Evolutionary conservation across 2,329 filamentous ascomycete species (phyloP).

Genomic region (Ophiostoma angusticollis): DNA sequence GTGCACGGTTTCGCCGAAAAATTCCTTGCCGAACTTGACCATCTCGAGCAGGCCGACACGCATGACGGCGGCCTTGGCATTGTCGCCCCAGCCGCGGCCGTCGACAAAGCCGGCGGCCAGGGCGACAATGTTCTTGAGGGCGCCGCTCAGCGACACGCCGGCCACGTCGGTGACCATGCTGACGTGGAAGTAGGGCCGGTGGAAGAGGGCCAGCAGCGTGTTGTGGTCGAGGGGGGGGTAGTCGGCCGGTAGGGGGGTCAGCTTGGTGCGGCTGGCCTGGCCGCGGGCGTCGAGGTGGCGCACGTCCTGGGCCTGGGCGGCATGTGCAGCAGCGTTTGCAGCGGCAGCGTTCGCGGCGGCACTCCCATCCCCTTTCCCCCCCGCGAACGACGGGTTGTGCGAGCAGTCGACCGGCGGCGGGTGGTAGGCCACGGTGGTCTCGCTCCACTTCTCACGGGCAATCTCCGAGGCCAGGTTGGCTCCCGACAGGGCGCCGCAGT

Average conservation of each 20-base stretch:
- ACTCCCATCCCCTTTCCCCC: slow-evolving; percentile 30
- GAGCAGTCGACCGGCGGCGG: slow-evolving; percentile 75
- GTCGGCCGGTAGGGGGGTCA: slow-evolving; percentile 64
- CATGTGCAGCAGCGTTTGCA: slow-evolving; percentile 19
- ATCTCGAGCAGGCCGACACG: slow-evolving; percentile 90
- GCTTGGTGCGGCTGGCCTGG: slow-evolving; percentile 51
- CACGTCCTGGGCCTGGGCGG: slow-evolving; percentile 24
- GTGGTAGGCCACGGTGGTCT: slow-evolving; percentile 94
- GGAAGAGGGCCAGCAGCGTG: slow-evolving; percentile 76
- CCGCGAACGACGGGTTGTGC: slow-evolving; percentile 52
- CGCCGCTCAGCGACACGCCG: slow-evolving; percentile 85
- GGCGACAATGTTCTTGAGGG: slow-evolving; percentile 93
- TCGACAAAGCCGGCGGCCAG: slow-evolving; percentile 91
- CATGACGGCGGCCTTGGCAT: slow-evolving; percentile 98
- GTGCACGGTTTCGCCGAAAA: slow-evolving; percentile 73
- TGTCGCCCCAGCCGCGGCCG: slow-evolving; percentile 93
- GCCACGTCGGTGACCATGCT: slow-evolving; percentile 91
- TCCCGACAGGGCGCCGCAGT: slow-evolving; percentile 88
- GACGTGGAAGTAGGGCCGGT: slow-evolving; percentile 95
- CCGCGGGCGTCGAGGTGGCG: slow-evolving; percentile 47
- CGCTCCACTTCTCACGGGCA: slow-evolving; percentile 83
- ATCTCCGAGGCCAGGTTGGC: slow-evolving; percentile 96
- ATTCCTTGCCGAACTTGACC: slow-evolving; percentile 88
- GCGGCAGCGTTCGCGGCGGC: slow-evolving; percentile 22
- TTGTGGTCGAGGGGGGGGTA: slow-evolving; percentile 80